Base-by-base conservation (phyloP, 257 asterid genomes). In the Capsicum baccatum region DNA sequence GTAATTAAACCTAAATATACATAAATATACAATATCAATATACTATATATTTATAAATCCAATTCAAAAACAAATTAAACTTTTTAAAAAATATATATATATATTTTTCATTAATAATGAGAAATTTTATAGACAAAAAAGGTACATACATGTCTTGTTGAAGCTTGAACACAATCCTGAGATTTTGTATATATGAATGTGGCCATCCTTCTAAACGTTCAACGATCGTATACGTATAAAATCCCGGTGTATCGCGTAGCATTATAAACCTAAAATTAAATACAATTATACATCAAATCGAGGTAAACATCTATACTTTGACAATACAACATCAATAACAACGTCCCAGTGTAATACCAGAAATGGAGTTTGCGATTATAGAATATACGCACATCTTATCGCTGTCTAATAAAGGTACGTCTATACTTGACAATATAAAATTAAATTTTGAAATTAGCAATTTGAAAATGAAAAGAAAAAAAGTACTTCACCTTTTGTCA, bases 141-240 rank as follows among this genome's bases (percentile, higher is more conserved):
- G 50, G 19, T 13, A 42, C 69, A 15, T 90, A 91, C 95, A 55
- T 85, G 82, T 88, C 71, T 17, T 50, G 16, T 26, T 83, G 86
- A 84, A 89, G 97, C 70, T 90, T 90, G 80, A 89, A 88, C 33
- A 88, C 91, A 52, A 90, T 47, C 68, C 97, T 89, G 59, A 87
- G 91, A 81, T 86, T 89, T 44, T 82, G 87, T 47, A 93, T 86
- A 26, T 84, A 55, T 66, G 88, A 83, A 67, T 74, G 50, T 6
- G 95, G 97, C 90, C 89, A 87, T 80, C 87, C 92, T 52, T 87
- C 37, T 44, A 79, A 59, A 37, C 87, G 88, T 26, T 91, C 90
- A 16, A 93, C 86, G 64, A 91, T 89, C 5, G 90, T 26, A 62
- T 93, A 93, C 1, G 92, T 62, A 84, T 90, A 89, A 71, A 93